Evolutionary conservation across 2,329 filamentous ascomycete genomes (phyloP), one percentile per base, ranked within the genome.

Genomic region (Aureobasidium melanogenum): DNA sequence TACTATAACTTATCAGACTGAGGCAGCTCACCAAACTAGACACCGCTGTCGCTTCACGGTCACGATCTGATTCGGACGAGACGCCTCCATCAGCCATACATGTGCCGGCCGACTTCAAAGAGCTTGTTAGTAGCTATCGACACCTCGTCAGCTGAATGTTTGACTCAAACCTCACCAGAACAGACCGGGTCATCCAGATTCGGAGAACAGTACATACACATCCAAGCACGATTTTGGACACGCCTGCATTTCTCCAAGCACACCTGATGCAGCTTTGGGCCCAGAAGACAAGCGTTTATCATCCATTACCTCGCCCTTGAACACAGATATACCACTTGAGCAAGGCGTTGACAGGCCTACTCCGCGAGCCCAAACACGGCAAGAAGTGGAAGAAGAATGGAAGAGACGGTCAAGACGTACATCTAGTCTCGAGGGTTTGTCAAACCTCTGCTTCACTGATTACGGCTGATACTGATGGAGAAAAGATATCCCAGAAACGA

Each of bases 11-110:
- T 22, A 60, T 34, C 43, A 24, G 14, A 5, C 14, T 10, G 8
- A 41, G 19, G 41, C 66, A 73, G 64, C 74, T 76, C 50, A 71
- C 70, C 32, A 75, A 74, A 69, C 73, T 82, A 52, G 74, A 81
- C 64, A 83, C 79, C 8, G 67, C 72, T 32, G 66, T 79, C 19
- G 69, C 75, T 12, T 64, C 67, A 48, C 70, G 72, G 56, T 64
- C 70, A 30, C 72, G 75, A 69, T 87, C 72, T 77, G 85, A 70
- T 58, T 82, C 82, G 26, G 86, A 85, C 64, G 90, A 96, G 66
- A 90, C 92, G 66, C 87, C 91, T 26, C 82, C 90, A 58, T 97
- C 92, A 1, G 92, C 96, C 60, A 96, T 97, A 67, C 92, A 96
- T 78, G 90, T 89, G 17, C 91, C 92, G 0, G 82, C 90, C 65